phyloP scores from a whole-genome alignment of 202 grass and related monocot genomes.

The Dendrocalamus latiflorus region DNA sequence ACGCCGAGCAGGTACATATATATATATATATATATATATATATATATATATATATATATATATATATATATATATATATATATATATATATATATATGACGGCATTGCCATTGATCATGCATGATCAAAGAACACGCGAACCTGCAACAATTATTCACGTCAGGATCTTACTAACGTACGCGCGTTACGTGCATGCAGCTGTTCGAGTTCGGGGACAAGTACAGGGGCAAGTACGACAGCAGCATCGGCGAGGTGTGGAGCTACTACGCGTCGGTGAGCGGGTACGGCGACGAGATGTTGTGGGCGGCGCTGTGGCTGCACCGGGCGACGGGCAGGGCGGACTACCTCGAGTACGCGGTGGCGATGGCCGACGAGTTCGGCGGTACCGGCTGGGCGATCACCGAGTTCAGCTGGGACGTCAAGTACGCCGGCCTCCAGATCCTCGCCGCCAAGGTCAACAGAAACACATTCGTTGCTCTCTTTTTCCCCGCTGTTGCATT shows the following conservation, averaged over 20 bases:
- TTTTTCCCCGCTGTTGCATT: background rate
- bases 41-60: too few species aligned
- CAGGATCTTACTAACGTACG: background rate
- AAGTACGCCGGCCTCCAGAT: slow-evolving; percentile 87
- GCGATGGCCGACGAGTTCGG: slow-evolving; percentile 59
- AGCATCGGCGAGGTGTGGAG: slow-evolving; percentile 47
- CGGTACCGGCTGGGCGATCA: slow-evolving; percentile 84
- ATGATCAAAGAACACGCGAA: background rate
- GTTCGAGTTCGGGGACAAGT: slow-evolving; percentile 56
- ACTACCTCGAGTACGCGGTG: slow-evolving; percentile 52
- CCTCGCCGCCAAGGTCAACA: slow-evolving; percentile 44
- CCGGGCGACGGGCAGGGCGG: slow-evolving; percentile 29
- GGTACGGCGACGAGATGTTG: slow-evolving; percentile 66
- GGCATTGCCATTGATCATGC: background rate
- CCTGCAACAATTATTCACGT: background rate
- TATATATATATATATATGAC: too few species aligned
- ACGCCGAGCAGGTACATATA: slow-evolving; percentile 43
- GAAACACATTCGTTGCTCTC: background rate
- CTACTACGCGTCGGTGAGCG: slow-evolving; percentile 65
- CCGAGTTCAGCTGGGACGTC: slow-evolving; percentile 97
- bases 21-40: too few species aligned
- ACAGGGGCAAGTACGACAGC: slow-evolving; percentile 53
- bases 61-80: too few species aligned
- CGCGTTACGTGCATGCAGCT: slow-evolving; percentile 30
- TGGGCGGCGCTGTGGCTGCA: slow-evolving; percentile 80